Evolutionary conservation across 225 moss, liverwort and hornwort genomes (phyloP), one percentile per base, ranked within the genome.

Genomic region (Thuidium tamariscinum): DNA sequence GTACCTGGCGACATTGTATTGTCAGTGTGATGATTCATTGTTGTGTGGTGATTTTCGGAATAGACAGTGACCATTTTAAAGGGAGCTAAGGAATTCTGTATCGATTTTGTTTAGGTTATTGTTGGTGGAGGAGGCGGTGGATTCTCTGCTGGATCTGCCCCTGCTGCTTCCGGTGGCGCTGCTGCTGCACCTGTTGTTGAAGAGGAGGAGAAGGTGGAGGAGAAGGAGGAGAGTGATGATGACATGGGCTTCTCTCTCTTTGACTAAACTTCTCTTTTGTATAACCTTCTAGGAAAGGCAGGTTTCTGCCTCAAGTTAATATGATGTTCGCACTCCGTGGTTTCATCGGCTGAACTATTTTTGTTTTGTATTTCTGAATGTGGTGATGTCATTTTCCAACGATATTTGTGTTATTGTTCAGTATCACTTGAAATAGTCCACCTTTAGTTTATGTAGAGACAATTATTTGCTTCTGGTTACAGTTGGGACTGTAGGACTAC

Each of bases 161-260:
- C 82, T 15, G 73, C 89, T 52, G 87, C 93, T 16, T 88, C 88
- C 14, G 89, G 85, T 19, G 92, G 91, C 15, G 87, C 23, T 51
- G 89, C 77, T 34, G 91, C 90, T 37, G 87, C 92, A 13, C 82
- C 93, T 56, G 93, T 74, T 62, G 94, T 66, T 5, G 91, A 90
- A 17, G 79, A 87, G 74, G 86, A 91, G 91, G 91, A 95, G 94
- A 94, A 95, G 88, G 89, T 86, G 39, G 93, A 91, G 74, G 94
- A 96, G 85, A 91, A 97, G 91, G 97, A 97, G 80, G 95, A 96
- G 89, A 97, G 97, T 55, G 97, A 97, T 80, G 97, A 95, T 9
- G 97, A 97, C 79, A 96, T 97, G 91, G 97, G 97, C 9, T 92
- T 97, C 88, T 94, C 95, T 34, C 91, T 96, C 57, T 95, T 93